A percentile compares a stretch with the other conserved stretches of the same genome.
Evolutionary conservation across 306 rosid genomes (phyloP).

Genomic region (Mimosa bimucronata): DNA sequence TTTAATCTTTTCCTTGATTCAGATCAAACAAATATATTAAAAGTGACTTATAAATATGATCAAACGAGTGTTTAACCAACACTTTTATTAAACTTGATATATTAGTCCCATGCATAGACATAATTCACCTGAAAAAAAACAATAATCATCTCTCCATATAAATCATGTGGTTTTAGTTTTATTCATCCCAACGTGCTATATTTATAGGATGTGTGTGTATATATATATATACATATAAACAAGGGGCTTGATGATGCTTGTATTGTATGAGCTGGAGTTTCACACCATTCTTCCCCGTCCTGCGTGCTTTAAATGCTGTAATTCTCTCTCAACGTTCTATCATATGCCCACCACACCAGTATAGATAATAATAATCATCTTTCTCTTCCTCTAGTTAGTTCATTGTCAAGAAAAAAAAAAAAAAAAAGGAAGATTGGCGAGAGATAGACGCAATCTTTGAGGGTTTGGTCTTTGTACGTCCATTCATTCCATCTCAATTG

Average conservation of each 20-base stretch:
- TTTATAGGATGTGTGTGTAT: too few species aligned
- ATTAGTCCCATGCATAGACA: neutral
- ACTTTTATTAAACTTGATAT: neutral
- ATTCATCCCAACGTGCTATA: conserved; percentile 4
- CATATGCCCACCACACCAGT: conserved; percentile 21
- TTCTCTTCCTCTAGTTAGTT: conserved; percentile 37
- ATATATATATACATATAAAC: too few species aligned
- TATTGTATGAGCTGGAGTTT: conserved; percentile 56
- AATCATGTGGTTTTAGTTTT: neutral
- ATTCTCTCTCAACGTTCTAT: conserved; percentile 37
- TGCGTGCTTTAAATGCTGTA: conserved; percentile 59
- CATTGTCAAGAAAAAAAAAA: conserved; percentile 22
- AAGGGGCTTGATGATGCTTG: conserved; percentile 16
- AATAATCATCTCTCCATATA: neutral
- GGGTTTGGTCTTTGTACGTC: conserved; percentile 50
- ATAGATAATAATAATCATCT: conserved; percentile 29
- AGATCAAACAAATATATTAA: too few species aligned
- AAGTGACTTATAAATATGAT: too few species aligned
- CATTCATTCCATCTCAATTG: too few species aligned
- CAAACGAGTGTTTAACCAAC: neutral
- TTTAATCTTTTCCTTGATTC: too few species aligned
- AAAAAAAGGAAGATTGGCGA: conserved; percentile 39
- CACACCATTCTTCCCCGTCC: conserved; percentile 48
- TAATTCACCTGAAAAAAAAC: neutral
- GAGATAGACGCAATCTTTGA: conserved; percentile 57